Percentiles rank a stretch among this genome's conserved stretches.
Evolutionary conservation across 495 filamentous ascomycete species (phyloP).

Genomic region (Tetracladium setigerum): DNA sequence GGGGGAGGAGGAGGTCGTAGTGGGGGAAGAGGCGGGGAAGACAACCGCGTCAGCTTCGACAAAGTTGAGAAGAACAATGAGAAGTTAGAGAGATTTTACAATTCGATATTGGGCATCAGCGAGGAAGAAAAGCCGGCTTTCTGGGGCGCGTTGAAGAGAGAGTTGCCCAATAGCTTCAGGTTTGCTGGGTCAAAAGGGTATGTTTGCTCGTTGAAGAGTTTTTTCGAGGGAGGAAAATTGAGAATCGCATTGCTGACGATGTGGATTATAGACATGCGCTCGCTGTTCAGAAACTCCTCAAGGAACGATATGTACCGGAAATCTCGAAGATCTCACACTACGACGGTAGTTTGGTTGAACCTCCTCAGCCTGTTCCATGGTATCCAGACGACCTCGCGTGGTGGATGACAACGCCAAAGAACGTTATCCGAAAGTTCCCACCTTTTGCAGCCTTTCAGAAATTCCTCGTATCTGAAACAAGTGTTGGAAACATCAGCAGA

Average conservation of each 20-base stretch:
- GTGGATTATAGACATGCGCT: conserved; percentile 60
- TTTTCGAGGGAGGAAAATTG: too few species aligned
- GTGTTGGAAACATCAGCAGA: conserved; percentile 91
- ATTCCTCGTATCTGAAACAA: conserved; percentile 96
- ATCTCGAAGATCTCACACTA: conserved; percentile 67
- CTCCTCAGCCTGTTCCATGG: conserved; percentile 76
- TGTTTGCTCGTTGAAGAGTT: conserved; percentile 16
- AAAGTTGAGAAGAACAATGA: conserved; percentile 65
- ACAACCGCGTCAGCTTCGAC: conserved; percentile 37
- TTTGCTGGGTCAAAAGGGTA: conserved; percentile 90
- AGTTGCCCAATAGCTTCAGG: conserved; percentile 91
- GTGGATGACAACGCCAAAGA: conserved; percentile 94
- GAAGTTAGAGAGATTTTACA: conserved; percentile 77
- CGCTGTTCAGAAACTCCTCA: conserved; percentile 73
- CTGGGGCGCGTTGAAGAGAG: conserved; percentile 70
- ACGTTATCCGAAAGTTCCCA: conserved; percentile 79
- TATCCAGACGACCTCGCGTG: conserved; percentile 92
- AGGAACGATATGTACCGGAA: conserved; percentile 81
- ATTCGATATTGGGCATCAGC: conserved; percentile 59
- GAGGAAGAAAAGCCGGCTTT: conserved; percentile 70
- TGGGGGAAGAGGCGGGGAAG: conserved; percentile 22
- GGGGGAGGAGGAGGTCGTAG: conserved; percentile 26
- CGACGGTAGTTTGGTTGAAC: conserved; percentile 72
- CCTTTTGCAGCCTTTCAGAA: conserved; percentile 95
- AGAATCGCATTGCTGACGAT: neutral